Conservation (phyloP, 306 rosid genomes). For the Vicia faba region DNA sequence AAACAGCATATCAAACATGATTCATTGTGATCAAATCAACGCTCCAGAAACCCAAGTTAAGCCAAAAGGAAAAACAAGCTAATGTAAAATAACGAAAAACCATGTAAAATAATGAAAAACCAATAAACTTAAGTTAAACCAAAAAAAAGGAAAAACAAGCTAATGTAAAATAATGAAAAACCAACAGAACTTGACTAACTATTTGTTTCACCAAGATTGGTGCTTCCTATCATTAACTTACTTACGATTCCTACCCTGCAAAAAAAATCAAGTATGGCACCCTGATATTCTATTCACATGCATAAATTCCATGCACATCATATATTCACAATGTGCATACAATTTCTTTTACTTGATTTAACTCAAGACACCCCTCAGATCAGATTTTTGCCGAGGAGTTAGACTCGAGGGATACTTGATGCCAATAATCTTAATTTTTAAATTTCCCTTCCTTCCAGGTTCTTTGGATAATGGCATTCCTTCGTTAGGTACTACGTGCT, state of each 20-base stretch:
- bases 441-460: conserved; percentile 82
- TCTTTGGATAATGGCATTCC: conserved; percentile 97
- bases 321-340: conserved; percentile 42
- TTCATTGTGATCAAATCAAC: conserved; percentile 11
- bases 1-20: conserved; percentile 13
- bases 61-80: conserved; percentile 26
- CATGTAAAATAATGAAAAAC: too few species aligned
- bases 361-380: conserved; percentile 79
- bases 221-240: conserved; percentile 24
- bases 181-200: conserved; percentile 29
- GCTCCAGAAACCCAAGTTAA: conserved; percentile 16
- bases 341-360: conserved; percentile 41
- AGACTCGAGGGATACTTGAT: conserved; percentile 82
- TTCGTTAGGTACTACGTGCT: conserved; percentile 64
- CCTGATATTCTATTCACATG: conserved; percentile 42
- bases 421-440: conserved; percentile 79
- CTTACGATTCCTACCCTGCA: conserved; percentile 39
- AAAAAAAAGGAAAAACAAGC: conserved; percentile 31
- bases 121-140: conserved; percentile 29
- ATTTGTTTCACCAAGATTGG: conserved; percentile 24
- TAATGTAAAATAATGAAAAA: conserved; percentile 18
- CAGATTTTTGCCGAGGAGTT: conserved; percentile 78
- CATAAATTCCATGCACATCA: conserved; percentile 39
- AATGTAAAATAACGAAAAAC: conserved; percentile 16
- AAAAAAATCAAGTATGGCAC: conserved; percentile 29